These are phyloP conservation scores for Pezicula neosporulosa DNA, from an alignment of 2,329 filamentous ascomycete genomes.

Conservation along the genomic window DNA sequence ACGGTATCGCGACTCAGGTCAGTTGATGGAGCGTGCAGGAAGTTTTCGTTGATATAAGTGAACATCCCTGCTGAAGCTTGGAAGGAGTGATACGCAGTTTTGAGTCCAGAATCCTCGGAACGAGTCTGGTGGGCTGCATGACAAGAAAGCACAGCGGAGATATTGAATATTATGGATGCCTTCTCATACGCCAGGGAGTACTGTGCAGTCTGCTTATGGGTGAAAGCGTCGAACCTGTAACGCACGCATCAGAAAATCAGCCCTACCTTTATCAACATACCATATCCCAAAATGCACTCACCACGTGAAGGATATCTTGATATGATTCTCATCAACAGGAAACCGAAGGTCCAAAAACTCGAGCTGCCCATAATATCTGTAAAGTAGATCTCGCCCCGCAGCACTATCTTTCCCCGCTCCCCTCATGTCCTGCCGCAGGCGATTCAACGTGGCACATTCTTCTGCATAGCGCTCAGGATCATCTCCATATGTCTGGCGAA, in stretches of 20 bases:
- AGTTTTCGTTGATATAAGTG: constrained; percentile 99
- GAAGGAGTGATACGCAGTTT: constrained; percentile 96
- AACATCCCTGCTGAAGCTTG: constrained; percentile 99
- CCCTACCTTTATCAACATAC: too few relatives aligned
- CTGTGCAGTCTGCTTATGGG: constrained; percentile 93
- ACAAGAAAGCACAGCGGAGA: constrained; percentile 92
- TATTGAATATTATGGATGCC: constrained; percentile 99
- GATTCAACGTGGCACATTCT: constrained; percentile 91
- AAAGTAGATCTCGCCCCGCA: constrained; percentile 86
- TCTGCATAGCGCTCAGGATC: constrained; percentile 94
- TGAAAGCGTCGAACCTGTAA: constrained; percentile 96
- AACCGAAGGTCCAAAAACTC: constrained; percentile 93
- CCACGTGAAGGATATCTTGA: constrained; percentile 99
- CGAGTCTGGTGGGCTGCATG: constrained; percentile 92
- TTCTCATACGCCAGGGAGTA: constrained; percentile 98
- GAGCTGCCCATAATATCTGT: constrained; percentile 96
- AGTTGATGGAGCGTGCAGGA: constrained; percentile 93
- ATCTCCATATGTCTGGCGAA: constrained; percentile 89
- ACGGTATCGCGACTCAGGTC: constrained; percentile 94
- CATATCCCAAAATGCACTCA: constrained; percentile 36
- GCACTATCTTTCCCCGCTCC: constrained; percentile 96
- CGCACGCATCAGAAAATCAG: neutral
- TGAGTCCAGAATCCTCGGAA: constrained; percentile 86
- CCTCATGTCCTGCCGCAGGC: constrained; percentile 95
- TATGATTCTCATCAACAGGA: constrained; percentile 96